phyloP scores from a whole-genome alignment of 371 early-diverging fungal genomes.

The Mortierella sp. region DNA sequence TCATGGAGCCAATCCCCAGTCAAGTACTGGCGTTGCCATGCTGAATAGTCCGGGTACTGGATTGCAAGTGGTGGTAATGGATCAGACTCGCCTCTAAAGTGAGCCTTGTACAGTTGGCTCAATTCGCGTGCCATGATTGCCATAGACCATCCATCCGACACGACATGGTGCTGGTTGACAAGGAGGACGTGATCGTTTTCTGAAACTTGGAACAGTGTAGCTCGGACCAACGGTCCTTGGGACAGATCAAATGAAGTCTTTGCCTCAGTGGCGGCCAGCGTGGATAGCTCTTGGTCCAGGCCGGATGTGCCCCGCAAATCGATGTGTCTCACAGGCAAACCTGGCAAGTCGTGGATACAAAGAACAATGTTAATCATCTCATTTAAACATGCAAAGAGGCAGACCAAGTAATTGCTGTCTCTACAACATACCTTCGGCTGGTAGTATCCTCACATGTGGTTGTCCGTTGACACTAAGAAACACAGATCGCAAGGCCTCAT shows the following conservation, averaged over 20 bases:
- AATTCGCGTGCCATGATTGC: conserved; percentile 14
- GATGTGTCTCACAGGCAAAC: neutral
- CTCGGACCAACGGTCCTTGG: conserved; percentile 14
- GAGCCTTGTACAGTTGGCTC: conserved; percentile 8
- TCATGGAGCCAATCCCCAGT: conserved; percentile 13
- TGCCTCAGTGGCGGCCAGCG: neutral
- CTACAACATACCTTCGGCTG: conserved; percentile 6
- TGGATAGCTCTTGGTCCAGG: neutral
- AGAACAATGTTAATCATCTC: neutral
- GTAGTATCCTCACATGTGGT: conserved; percentile 2
- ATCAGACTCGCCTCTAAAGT: conserved; percentile 3
- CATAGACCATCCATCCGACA: conserved; percentile 14
- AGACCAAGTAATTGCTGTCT: neutral
- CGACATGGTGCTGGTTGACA: conserved; percentile 11
- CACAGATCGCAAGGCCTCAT: conserved; percentile 18
- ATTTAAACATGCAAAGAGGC: neutral
- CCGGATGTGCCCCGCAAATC: neutral
- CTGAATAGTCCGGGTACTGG: conserved; percentile 19
- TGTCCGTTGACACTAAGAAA: conserved; percentile 13
- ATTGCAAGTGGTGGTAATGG: conserved; percentile 9
- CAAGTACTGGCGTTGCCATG: conserved; percentile 15
- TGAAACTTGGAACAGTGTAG: neutral
- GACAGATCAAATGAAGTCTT: conserved; percentile 4
- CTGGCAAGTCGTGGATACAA: neutral
- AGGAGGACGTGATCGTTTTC: neutral